A percentile compares a stretch with the other conserved stretches of the same genome.
Evolutionary conservation across 768 basidiomycete genomes (phyloP).

Genomic region (Hebeloma cylindrosporum): DNA sequence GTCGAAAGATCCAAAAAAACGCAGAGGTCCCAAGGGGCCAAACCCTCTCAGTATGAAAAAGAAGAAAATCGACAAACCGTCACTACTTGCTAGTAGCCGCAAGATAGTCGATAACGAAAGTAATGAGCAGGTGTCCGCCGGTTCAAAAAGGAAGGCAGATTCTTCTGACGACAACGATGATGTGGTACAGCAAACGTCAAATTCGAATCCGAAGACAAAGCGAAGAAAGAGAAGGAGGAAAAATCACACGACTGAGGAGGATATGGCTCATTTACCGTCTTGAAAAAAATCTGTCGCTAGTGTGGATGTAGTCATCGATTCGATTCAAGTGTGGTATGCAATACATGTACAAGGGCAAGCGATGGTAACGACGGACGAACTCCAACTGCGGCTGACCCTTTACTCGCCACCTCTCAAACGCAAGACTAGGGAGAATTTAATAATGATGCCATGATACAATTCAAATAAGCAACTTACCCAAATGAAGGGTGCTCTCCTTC

Average conservation of each 20-base stretch:
- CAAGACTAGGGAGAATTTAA: too few species aligned
- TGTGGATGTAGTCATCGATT: not conserved
- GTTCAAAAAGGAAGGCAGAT: constrained; percentile 30
- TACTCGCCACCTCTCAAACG: constrained; percentile 79
- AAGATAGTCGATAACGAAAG: constrained; percentile 30
- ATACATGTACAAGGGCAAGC: too few species aligned
- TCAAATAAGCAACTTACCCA: too few species aligned
- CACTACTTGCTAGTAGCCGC: constrained; percentile 43
- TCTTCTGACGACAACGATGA: constrained; percentile 14
- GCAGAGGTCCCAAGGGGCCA: constrained; percentile 78
- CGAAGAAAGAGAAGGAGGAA: constrained; percentile 26
- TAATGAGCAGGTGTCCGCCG: constrained; percentile 19
- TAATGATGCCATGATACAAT: too few species aligned
- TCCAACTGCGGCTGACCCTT: not conserved
- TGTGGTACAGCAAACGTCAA: not conserved
- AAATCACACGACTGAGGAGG: not conserved
- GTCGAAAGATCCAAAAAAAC: constrained; percentile 49
- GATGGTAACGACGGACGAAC: not conserved
- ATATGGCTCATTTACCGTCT: too few species aligned
- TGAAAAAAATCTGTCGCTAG: not conserved
- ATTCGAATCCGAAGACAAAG: constrained; percentile 11
- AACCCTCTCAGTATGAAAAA: constrained; percentile 95
- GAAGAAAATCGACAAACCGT: constrained; percentile 48
- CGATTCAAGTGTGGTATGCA: not conserved
- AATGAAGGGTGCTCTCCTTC: constrained; percentile 71